These are phyloP conservation scores for Dalbergia cochinchinensis DNA, from an alignment of 306 rosid genomes.

Conservation along the genomic window DNA sequence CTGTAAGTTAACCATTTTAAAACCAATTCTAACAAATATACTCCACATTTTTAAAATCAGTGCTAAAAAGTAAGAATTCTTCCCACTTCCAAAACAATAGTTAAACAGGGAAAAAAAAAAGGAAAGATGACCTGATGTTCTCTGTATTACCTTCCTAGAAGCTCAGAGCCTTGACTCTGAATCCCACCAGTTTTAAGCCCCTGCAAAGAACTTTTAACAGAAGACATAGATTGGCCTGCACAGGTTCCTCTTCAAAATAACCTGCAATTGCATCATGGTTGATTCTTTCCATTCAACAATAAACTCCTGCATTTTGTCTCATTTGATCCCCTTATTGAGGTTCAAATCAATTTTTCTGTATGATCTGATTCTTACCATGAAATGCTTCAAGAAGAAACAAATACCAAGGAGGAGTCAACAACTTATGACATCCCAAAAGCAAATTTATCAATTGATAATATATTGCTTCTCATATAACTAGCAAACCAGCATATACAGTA, in stretches of 20 bases:
- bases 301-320: conserved; percentile 41
- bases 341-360: conserved; percentile 45
- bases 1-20: no score
- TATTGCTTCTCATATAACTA: conserved; percentile 6
- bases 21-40: no score
- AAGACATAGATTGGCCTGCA: conserved; percentile 51
- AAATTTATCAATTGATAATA: not conserved
- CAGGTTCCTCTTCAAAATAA: conserved; percentile 42
- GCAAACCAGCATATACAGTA: not conserved
- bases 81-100: conserved; percentile 11
- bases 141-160: conserved; percentile 46
- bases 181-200: conserved; percentile 42
- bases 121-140: not conserved
- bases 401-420: conserved; percentile 24
- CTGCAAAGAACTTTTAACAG: conserved; percentile 34
- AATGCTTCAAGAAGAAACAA: conserved; percentile 42
- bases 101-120: not conserved
- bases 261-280: conserved; percentile 39
- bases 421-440: not conserved
- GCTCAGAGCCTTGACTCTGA: conserved; percentile 47
- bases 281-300: conserved; percentile 41
- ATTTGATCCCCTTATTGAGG: conserved; percentile 35
- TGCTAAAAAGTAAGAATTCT: not conserved
- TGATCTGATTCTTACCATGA: conserved; percentile 31
- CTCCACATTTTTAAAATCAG: not conserved